A percentile compares a stretch with the other conserved stretches of the same genome.
Evolutionary conservation across 768 basidiomycete species (phyloP).

Genomic region (Lactarius hengduanensis): DNA sequence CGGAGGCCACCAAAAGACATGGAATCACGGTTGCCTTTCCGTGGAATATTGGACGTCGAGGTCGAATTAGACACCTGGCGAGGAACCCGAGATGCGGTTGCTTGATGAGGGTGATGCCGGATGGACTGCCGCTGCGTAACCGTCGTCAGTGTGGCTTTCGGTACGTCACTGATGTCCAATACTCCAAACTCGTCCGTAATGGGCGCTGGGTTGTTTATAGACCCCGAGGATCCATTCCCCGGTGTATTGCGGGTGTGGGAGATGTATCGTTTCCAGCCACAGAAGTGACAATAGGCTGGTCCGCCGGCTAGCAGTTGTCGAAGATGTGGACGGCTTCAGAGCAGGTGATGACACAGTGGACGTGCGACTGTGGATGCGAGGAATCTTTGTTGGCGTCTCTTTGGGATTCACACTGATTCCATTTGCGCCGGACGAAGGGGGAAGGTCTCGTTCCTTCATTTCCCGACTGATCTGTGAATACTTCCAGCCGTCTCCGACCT

Average conservation of each 20-base stretch:
- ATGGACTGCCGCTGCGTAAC: slow-evolving; percentile 53
- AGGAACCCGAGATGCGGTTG: slow-evolving; percentile 58
- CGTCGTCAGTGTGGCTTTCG: slow-evolving; percentile 45
- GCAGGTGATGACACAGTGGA: slow-evolving; percentile 75
- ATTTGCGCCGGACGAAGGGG: slow-evolving; percentile 53
- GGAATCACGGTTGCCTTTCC: slow-evolving; percentile 76
- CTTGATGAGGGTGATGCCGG: slow-evolving; percentile 60
- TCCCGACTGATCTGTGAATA: slow-evolving; percentile 36
- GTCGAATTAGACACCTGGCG: slow-evolving; percentile 58
- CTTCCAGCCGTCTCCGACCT: slow-evolving; percentile 59
- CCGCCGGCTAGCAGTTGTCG: slow-evolving; percentile 52
- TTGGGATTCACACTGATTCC: slow-evolving; percentile 55
- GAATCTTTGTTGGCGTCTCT: slow-evolving; percentile 91
- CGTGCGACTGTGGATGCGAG: slow-evolving; percentile 83
- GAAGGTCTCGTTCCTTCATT: slow-evolving; percentile 56
- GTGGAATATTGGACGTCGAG: slow-evolving; percentile 47
- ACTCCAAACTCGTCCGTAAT: slow-evolving; percentile 77
- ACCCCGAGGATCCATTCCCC: slow-evolving; percentile 24
- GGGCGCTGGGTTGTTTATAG: slow-evolving; percentile 23
- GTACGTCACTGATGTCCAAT: slow-evolving; percentile 58
- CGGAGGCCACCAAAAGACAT: slow-evolving; percentile 74
- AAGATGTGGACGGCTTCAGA: slow-evolving; percentile 50
- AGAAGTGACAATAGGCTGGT: slow-evolving; percentile 57
- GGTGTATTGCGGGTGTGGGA: slow-evolving; percentile 48
- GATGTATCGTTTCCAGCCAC: slow-evolving; percentile 63